These are phyloP conservation scores for Cercospora canescens DNA, from an alignment of 2,329 filamentous ascomycete genomes.

Conservation along the genomic window DNA sequence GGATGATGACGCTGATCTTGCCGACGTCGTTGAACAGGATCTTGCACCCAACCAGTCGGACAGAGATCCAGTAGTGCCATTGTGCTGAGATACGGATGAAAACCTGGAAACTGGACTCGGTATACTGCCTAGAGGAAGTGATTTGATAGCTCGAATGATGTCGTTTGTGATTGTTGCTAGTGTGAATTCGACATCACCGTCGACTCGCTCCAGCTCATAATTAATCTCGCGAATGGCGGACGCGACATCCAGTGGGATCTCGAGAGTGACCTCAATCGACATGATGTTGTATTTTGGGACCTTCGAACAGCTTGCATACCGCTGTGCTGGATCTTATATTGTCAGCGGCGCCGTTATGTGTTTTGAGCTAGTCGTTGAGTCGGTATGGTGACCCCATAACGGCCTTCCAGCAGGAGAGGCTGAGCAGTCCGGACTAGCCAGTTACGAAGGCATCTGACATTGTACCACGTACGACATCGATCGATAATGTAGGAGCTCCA, in stretches of 20 bases:
- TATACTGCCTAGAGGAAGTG: constrained; percentile 10
- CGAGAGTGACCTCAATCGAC: constrained; percentile 11
- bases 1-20: not conserved
- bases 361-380: constrained; percentile 11
- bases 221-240: constrained; percentile 15
- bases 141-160: constrained; percentile 19
- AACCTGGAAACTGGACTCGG: not conserved
- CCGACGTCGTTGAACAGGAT: constrained; percentile 5
- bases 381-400: constrained; percentile 13
- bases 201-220: constrained; percentile 12
- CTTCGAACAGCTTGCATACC: not conserved
- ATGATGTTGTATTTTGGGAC: not conserved
- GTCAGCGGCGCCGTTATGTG: not conserved
- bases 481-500: too few species aligned
- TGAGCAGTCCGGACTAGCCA: not conserved
- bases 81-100: not conserved
- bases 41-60: not conserved
- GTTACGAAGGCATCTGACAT: not conserved
- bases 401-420: not conserved
- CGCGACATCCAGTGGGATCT: constrained; percentile 14
- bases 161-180: constrained; percentile 15
- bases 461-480: too few species aligned
- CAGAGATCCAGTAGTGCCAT: not conserved
- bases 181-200: constrained; percentile 16
- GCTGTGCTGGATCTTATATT: not conserved